Evolutionary conservation across 208 protist species (phyloP).

Genomic region (Wallacemonas sp.): DNA sequence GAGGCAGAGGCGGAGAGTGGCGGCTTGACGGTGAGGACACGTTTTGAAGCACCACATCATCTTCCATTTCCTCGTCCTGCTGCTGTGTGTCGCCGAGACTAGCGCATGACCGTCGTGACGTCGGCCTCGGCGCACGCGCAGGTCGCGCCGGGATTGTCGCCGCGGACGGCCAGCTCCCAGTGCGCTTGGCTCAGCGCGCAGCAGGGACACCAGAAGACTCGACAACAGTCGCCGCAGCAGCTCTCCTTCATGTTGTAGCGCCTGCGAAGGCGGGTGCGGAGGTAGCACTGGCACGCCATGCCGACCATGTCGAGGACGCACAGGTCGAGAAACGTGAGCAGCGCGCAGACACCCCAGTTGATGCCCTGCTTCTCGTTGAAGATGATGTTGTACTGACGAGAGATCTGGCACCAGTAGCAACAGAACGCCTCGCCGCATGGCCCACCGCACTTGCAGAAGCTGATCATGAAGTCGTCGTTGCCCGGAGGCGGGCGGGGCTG

Average conservation of each 20-base stretch:
- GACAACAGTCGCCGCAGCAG: conserved; percentile 21
- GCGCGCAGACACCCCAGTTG: conserved; percentile 19
- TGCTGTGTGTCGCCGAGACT: no score
- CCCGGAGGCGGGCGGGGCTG: neutral
- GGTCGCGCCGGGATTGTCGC: conserved; percentile 25
- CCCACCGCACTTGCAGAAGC: neutral
- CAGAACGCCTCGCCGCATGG: conserved; percentile 29
- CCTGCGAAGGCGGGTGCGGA: conserved; percentile 21
- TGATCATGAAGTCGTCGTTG: neutral
- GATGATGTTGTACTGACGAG: conserved; percentile 24
- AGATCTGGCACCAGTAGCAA: conserved; percentile 34
- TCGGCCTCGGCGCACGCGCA: neutral
- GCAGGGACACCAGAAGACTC: conserved; percentile 13
- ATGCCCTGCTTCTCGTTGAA: conserved; percentile 7
- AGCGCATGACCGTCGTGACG: neutral
- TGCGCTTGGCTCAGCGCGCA: conserved; percentile 29
- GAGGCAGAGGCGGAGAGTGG: neutral
- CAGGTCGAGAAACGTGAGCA: conserved; percentile 14
- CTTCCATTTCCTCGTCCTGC: no score
- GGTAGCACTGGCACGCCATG: neutral
- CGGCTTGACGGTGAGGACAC: neutral
- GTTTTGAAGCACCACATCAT: neutral
- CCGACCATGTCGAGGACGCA: neutral
- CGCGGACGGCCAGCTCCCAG: conserved; percentile 29
- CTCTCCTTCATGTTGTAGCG: conserved; percentile 11